A percentile compares a stretch with the other conserved stretches of the same genome.
phyloP scores from a whole-genome alignment of 345 rosid genomes.

The Euclidium syriacum region DNA sequence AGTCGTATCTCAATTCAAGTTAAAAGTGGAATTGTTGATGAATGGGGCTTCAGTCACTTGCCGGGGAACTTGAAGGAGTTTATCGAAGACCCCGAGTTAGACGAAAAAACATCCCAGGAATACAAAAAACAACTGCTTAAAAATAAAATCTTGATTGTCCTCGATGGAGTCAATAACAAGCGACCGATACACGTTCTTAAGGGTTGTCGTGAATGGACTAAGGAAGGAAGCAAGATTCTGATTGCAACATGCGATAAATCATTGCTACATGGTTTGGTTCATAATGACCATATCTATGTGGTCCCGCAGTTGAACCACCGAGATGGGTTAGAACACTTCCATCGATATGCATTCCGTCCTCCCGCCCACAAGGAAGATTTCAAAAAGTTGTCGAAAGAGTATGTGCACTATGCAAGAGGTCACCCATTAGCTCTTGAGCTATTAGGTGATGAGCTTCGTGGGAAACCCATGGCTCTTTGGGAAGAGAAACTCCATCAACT shows the following conservation, averaged over 20 bases:
- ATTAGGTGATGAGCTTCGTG: slow-evolving; percentile 16
- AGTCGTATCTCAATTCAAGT: too few species aligned
- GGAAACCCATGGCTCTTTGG: slow-evolving; percentile 4
- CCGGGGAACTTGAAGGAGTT: too few species aligned
- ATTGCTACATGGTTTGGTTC: not conserved
- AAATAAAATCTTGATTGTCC: slow-evolving; percentile 7
- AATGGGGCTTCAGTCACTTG: too few species aligned
- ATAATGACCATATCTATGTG: too few species aligned
- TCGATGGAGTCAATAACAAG: not conserved
- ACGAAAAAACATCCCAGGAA: too few species aligned
- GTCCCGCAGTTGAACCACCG: too few species aligned
- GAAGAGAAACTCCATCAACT: not conserved
- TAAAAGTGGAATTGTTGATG: too few species aligned
- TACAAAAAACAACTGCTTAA: not conserved
- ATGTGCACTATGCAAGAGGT: slow-evolving; percentile 22
- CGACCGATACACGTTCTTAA: not conserved
- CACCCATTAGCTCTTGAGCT: slow-evolving; percentile 32
- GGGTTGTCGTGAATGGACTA: not conserved
- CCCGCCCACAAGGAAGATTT: not conserved
- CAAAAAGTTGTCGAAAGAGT: not conserved
- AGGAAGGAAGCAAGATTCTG: slow-evolving; percentile 18
- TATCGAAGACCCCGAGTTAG: too few species aligned
- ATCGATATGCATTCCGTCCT: too few species aligned
- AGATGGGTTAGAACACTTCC: too few species aligned
- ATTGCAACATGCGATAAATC: slow-evolving; percentile 17